These are phyloP conservation scores for Intubia oerlemansii DNA, from an alignment of 2,329 filamentous ascomycete genomes.

Conservation along the genomic window DNA sequence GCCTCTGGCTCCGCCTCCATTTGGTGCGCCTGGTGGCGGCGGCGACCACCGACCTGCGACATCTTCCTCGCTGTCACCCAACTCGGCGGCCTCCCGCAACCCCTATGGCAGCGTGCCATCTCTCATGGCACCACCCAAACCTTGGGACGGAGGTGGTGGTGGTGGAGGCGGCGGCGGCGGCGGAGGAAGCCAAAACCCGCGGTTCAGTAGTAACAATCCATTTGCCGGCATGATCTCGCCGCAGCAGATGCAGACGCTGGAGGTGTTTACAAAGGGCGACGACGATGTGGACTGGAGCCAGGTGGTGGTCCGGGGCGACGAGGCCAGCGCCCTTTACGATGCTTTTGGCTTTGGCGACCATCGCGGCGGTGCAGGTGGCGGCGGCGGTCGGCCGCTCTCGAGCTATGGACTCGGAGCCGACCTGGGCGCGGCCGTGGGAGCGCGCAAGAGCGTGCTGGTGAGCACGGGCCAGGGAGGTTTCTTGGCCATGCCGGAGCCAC, in stretches of 20 bases:
- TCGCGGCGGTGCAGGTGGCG: conserved; percentile 11
- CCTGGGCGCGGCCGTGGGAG: conserved; percentile 27
- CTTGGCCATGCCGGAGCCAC: conserved; percentile 23
- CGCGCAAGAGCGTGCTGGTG: conserved; percentile 31
- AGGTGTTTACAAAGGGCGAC: conserved; percentile 37
- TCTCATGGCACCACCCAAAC: conserved; percentile 7
- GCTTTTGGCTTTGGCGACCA: conserved; percentile 6
- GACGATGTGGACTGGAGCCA: conserved; percentile 38
- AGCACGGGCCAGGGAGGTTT: conserved; percentile 30
- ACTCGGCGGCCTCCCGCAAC: conserved; percentile 1
- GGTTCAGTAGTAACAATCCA: conserved; percentile 40
- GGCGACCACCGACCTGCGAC: no score
- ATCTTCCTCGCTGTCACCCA: no score
- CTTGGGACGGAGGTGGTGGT: conserved; percentile 6
- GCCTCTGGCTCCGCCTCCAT: conserved; percentile 30
- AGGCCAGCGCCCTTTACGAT: no score
- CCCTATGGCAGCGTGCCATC: conserved; percentile 3
- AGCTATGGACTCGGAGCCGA: conserved; percentile 36
- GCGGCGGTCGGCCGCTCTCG: conserved; percentile 24
- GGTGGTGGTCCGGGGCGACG: conserved; percentile 21
- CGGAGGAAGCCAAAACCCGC: conserved; percentile 13
- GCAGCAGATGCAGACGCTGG: conserved; percentile 20
- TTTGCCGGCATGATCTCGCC: conserved; percentile 20
- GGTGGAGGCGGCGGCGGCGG: no score
- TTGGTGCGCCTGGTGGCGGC: conserved; percentile 13